These are phyloP conservation scores for Albophoma yamanashiensis DNA, from an alignment of 2,329 filamentous ascomycete species.

Conservation along the genomic window DNA sequence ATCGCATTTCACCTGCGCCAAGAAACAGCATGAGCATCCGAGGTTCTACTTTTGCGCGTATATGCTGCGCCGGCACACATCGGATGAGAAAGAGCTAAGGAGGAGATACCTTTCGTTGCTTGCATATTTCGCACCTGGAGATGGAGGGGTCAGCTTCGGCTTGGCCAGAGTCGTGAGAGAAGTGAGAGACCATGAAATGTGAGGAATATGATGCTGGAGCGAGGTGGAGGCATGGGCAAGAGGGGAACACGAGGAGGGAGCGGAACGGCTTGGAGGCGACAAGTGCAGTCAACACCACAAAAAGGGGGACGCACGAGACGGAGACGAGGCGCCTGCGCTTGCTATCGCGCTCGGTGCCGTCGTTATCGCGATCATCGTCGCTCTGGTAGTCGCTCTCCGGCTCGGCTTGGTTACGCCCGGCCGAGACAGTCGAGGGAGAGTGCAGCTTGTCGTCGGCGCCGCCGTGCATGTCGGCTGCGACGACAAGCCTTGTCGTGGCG, in stretches of 20 bases:
- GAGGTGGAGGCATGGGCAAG: background rate
- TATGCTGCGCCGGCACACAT: background rate
- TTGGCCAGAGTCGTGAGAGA: slow-evolving; percentile 4
- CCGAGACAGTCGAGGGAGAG: slow-evolving; percentile 14
- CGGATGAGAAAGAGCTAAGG: background rate
- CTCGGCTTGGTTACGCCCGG: slow-evolving; percentile 22
- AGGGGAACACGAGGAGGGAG: background rate
- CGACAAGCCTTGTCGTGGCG: background rate
- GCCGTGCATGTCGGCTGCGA: slow-evolving; percentile 11
- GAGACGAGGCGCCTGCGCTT: slow-evolving; percentile 53
- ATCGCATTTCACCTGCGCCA: slow-evolving; percentile 61
- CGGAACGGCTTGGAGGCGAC: background rate
- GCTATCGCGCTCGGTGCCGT: slow-evolving; percentile 19
- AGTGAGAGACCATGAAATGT: slow-evolving; percentile 8
- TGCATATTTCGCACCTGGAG: slow-evolving; percentile 63
- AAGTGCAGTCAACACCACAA: background rate
- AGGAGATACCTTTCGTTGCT: slow-evolving; percentile 60
- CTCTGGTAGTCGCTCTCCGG: slow-evolving; percentile 41
- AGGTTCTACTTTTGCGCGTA: background rate
- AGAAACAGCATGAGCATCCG: background rate
- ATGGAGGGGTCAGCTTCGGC: slow-evolving; percentile 24
- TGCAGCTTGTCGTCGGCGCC: slow-evolving; percentile 8
- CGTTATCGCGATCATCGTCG: slow-evolving; percentile 34
- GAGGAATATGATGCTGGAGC: background rate
- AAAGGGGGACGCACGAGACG: slow-evolving; percentile 34